These are phyloP conservation scores for Candida tibetensis DNA, from an alignment of 805 yeast genomes.

Conservation along the genomic window DNA sequence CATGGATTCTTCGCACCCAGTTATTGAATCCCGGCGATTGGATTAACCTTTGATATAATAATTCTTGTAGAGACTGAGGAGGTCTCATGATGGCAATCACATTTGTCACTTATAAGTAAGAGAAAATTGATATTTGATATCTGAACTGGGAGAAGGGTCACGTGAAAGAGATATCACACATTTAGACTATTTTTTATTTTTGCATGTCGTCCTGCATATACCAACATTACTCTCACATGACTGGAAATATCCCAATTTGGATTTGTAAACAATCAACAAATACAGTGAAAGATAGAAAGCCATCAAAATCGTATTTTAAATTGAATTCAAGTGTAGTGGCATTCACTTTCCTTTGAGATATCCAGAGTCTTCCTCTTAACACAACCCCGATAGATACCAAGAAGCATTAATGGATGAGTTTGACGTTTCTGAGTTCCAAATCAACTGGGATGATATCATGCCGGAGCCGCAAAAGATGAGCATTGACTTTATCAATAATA, in stretches of 20 bases:
- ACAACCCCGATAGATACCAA: no score
- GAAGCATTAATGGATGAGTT: constrained; percentile 7
- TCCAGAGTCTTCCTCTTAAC: no score
- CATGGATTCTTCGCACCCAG: constrained; percentile 62
- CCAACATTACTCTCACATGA: background rate
- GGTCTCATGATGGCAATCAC: constrained; percentile 6
- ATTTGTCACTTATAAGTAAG: no score
- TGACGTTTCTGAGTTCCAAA: constrained; percentile 17
- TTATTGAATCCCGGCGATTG: constrained; percentile 57
- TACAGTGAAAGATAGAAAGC: no score
- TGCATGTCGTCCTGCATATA: background rate
- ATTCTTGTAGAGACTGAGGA: constrained; percentile 45
- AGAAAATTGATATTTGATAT: no score
- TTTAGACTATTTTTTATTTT: no score
- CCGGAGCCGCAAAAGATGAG: constrained; percentile 5
- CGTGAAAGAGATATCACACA: no score
- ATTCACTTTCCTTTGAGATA: no score
- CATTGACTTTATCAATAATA: constrained; percentile 4
- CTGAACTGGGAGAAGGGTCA: no score
- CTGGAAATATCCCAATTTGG: background rate
- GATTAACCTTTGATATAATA: constrained; percentile 44
- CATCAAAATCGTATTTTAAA: no score
- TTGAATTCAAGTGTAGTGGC: no score
- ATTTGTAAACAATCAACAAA: constrained; percentile 8
- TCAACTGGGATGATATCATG: constrained; percentile 19